phyloP scores from a whole-genome alignment of 371 early-diverging fungal species.

The Mortierella sp. region DNA sequence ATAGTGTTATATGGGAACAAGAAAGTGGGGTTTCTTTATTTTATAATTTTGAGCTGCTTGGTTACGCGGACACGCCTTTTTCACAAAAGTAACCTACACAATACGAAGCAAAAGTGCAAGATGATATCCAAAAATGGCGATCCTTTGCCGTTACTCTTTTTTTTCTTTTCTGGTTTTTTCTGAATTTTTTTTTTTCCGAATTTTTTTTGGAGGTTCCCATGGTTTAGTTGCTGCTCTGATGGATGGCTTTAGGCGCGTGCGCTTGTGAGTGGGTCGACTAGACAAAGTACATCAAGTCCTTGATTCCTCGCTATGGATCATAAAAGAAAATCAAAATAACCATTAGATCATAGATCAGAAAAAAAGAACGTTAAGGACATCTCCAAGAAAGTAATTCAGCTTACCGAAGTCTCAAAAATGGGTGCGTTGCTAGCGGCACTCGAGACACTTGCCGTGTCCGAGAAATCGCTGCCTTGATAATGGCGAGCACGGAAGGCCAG shows the following conservation, averaged over 20 bases:
- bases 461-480: constrained; percentile 35
- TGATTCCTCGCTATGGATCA: constrained; percentile 13
- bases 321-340: neutral
- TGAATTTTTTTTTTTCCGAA: neutral
- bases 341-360: neutral
- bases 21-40: too few relatives aligned
- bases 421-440: constrained; percentile 19
- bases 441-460: constrained; percentile 27
- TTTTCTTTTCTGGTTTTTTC: neutral
- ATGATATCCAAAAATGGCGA: too few relatives aligned
- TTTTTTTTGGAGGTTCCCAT: neutral
- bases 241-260: neutral
- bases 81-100: too few relatives aligned
- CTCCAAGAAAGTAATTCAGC: neutral
- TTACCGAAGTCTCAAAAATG: constrained; percentile 26
- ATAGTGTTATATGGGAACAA: too few relatives aligned
- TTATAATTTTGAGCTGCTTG: too few relatives aligned
- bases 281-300: constrained; percentile 44
- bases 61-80: too few relatives aligned
- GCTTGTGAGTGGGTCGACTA: neutral
- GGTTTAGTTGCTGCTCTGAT: neutral
- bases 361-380: neutral
- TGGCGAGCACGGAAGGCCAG: constrained; percentile 79
- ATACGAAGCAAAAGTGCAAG: too few relatives aligned
- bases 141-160: too few relatives aligned